Base-by-base conservation (phyloP, 2,329 filamentous ascomycete species). In the Pseudomassariella vexata region DNA sequence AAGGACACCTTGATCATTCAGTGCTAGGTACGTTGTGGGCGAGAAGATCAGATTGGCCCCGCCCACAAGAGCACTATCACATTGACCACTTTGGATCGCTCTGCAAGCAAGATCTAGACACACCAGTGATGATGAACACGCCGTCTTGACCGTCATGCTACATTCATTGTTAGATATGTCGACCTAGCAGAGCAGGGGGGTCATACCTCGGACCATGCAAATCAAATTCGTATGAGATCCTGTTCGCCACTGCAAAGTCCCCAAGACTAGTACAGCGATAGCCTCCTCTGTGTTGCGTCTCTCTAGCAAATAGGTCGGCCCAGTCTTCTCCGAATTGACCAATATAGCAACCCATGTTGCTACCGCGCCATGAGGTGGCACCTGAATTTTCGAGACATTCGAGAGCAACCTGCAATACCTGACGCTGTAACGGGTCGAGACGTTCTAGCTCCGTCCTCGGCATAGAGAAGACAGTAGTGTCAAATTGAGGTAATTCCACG, bases 311-410 rank as follows among this genome's bases (percentile, higher is more conserved):
- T 9, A 57, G 36, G 16, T 55, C 45, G 3, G 38, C 25, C 45
- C 52, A 61, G 30, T 60, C 56, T 4, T 53, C 45, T 1, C 47
- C 51, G 22, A 56, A 61, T 16, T 31, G 47, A 4, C 60, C 60
- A 8, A 61, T 43, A 21, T 53, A 62, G 19, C 38, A 43, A 1
- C 57, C 59, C 2, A 57, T 55, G 6, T 45, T 37, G 4, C 43
- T 49, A 1, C 59, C 60, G 10, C 43, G 39, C 22, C 45, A 50
- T 15, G 45, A 38, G 4, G 41, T 42, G 21, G 52, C 42, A 2
- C 60, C 60, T 10, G 58, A 53, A 25, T 47, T 42, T 16, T 63
- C 57, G 5, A 63, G 39, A 18, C 42, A 48, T 31, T 64, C 60
- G 6, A 49, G 46, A 5, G 49, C 45, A 4, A 61, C 49, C 32